These are phyloP conservation scores for Oryza officinalis DNA, from an alignment of 176 grass and related monocot species.

Conservation along the genomic window DNA sequence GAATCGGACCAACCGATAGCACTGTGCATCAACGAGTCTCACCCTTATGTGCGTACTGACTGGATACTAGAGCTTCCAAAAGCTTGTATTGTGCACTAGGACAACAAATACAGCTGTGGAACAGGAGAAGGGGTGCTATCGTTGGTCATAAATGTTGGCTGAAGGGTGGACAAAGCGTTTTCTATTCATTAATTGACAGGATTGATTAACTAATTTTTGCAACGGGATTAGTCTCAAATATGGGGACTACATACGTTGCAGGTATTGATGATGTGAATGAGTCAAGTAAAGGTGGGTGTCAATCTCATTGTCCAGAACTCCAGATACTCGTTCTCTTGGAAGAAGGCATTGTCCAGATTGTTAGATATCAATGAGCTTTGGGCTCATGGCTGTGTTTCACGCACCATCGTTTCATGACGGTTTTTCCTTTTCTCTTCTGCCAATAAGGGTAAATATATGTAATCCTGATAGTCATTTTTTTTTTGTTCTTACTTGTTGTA, in stretches of 20 bases:
- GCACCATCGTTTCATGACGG: constrained; percentile 5
- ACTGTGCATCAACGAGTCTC: neutral
- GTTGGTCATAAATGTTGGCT: neutral
- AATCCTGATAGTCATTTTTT: constrained; percentile 27
- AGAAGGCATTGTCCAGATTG: neutral
- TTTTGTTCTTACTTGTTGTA: constrained; percentile 39
- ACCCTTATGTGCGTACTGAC: neutral
- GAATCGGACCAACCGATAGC: constrained; percentile 12
- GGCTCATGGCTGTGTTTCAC: neutral
- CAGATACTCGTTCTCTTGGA: neutral
- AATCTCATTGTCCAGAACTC: neutral
- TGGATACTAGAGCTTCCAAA: neutral
- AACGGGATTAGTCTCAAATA: neutral
- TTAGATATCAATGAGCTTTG: neutral
- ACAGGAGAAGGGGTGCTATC: constrained; percentile 6
- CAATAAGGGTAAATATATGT: constrained; percentile 44
- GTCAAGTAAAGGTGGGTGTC: neutral
- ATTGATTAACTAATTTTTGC: constrained; percentile 5
- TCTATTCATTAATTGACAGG: constrained; percentile 23
- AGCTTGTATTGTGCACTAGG: constrained; percentile 1
- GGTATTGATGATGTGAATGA: neutral
- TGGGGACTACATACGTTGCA: constrained; percentile 24
- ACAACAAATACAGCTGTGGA: constrained; percentile 13
- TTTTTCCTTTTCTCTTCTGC: constrained; percentile 27
- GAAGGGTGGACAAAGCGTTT: neutral